Evolutionary conservation across 257 asterid genomes (phyloP).

Genomic region (Capsicum pubescens): DNA sequence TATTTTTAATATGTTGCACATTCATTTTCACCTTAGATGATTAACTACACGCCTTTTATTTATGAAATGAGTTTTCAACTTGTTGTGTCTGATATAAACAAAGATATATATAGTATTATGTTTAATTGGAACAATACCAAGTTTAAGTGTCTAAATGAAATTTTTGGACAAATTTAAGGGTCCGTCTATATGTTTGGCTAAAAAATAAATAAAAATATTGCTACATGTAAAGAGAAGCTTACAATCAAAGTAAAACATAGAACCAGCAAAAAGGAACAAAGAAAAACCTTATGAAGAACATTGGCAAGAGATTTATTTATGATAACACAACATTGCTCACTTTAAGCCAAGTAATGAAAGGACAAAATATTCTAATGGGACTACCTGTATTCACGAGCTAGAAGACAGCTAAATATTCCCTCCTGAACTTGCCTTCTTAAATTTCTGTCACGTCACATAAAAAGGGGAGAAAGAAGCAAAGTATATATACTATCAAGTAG

Average conservation of each 20-base stretch:
- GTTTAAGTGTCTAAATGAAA: too few relatives aligned
- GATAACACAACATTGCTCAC: not conserved
- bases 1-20: too few relatives aligned
- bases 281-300: slow-evolving; percentile 11
- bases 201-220: not conserved
- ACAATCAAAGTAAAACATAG: slow-evolving; percentile 36
- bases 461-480: slow-evolving; percentile 4
- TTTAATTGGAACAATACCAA: too few relatives aligned
- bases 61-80: too few relatives aligned
- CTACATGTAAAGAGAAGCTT: slow-evolving; percentile 29
- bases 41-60: too few relatives aligned
- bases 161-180: too few relatives aligned
- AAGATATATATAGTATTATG: too few relatives aligned
- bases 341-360: slow-evolving; percentile 34
- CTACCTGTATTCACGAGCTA: slow-evolving; percentile 51
- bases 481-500: not conserved
- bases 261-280: slow-evolving; percentile 15
- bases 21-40: too few relatives aligned
- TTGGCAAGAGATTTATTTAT: not conserved
- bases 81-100: too few relatives aligned
- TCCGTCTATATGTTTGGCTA: too few relatives aligned
- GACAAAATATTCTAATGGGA: slow-evolving; percentile 28
- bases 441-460: slow-evolving; percentile 30
- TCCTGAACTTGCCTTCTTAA: slow-evolving; percentile 41
- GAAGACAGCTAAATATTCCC: slow-evolving; percentile 86